Conservation (phyloP, 441 rosid species). For the Aleurites moluccanus region DNA sequence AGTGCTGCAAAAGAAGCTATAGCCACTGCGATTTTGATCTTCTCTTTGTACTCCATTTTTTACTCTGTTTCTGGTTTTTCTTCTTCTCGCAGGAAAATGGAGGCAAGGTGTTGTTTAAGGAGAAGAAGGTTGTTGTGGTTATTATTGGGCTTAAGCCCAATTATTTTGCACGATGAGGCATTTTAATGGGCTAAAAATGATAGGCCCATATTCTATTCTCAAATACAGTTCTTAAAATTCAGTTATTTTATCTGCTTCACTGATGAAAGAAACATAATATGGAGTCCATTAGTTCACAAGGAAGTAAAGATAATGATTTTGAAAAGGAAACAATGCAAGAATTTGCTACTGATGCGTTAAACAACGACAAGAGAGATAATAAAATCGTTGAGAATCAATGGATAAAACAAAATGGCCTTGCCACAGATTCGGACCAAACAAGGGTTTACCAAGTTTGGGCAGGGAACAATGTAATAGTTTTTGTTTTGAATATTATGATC, state of each 20-base stretch:
- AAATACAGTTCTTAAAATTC: constrained; percentile 14
- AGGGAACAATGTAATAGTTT: constrained; percentile 37
- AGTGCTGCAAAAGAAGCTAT: constrained; percentile 38
- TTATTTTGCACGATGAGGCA: background rate
- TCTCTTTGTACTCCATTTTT: constrained; percentile 35
- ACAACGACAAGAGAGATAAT: background rate
- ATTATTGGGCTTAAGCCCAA: background rate
- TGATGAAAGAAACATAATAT: background rate
- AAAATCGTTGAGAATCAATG: constrained; percentile 23
- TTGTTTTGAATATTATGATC: background rate
- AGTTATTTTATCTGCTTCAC: background rate
- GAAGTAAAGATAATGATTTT: constrained; percentile 3
- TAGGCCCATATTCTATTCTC: background rate
- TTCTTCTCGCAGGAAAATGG: background rate
- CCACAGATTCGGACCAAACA: constrained; percentile 20
- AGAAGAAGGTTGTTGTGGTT: background rate
- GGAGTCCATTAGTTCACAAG: constrained; percentile 3
- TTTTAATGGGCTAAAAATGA: background rate
- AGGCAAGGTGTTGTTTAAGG: background rate
- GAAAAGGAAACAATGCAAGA: constrained; percentile 17
- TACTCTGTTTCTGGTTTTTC: background rate
- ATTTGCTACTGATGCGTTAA: background rate
- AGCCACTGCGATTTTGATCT: constrained; percentile 43
- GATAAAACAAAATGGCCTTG: constrained; percentile 19
- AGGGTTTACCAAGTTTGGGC: constrained; percentile 42